These are phyloP conservation scores for Suillus subaureus DNA, from an alignment of 768 basidiomycete species.

Conservation along the genomic window DNA sequence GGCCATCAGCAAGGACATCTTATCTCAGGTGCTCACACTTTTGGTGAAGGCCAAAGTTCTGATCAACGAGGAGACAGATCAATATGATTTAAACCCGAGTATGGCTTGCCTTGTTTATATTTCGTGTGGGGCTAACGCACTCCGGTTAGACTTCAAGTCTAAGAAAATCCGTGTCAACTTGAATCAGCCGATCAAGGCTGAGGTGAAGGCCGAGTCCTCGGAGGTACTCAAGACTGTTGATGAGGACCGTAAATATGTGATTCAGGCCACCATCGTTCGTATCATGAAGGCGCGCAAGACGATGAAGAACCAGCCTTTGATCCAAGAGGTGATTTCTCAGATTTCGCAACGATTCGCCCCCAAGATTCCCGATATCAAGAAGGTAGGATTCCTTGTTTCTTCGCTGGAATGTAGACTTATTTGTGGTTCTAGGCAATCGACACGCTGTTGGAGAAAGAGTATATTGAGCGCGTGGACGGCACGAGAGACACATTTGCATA, in stretches of 20 bases:
- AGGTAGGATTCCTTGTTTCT: conserved; percentile 47
- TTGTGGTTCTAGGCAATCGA: conserved; percentile 73
- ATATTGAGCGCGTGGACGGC: conserved; percentile 91
- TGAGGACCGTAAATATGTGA: conserved; percentile 95
- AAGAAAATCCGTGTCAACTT: conserved; percentile 94
- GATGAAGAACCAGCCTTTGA: conserved; percentile 90
- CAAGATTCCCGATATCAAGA: conserved; percentile 96
- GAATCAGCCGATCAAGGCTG: conserved; percentile 91
- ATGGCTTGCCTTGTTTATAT: conserved; percentile 15
- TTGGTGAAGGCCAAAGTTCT: conserved; percentile 89
- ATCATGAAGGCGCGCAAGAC: conserved; percentile 97
- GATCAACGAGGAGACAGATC: conserved; percentile 84
- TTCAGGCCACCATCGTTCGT: conserved; percentile 92
- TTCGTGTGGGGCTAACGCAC: background rate
- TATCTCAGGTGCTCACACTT: conserved; percentile 64
- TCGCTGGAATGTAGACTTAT: conserved; percentile 5
- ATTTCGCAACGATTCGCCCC: conserved; percentile 88
- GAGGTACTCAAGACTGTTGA: conserved; percentile 95
- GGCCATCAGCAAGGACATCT: conserved; percentile 74
- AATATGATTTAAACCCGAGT: conserved; percentile 91
- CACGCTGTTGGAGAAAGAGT: conserved; percentile 92
- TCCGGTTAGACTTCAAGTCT: conserved; percentile 75
- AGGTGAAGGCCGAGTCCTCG: conserved; percentile 86
- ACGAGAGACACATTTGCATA: conserved; percentile 73
- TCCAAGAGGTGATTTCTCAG: conserved; percentile 89